phyloP scores from a whole-genome alignment of 306 rosid species.

The Quercus suber region DNA sequence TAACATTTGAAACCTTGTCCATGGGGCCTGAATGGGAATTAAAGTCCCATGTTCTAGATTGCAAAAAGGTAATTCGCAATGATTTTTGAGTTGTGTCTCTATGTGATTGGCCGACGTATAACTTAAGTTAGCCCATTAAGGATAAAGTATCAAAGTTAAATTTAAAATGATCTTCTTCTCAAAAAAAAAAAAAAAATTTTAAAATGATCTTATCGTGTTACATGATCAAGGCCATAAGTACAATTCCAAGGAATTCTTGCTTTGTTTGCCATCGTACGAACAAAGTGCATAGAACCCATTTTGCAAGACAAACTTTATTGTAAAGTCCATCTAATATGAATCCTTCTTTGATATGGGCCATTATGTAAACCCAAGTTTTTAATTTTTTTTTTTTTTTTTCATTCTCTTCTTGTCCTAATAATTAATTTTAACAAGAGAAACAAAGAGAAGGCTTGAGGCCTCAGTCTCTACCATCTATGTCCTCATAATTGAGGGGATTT shows the following conservation, averaged over 20 bases:
- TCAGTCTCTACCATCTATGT: no score
- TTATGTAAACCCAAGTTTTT: neutral
- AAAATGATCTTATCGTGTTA: constrained; percentile 21
- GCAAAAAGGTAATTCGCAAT: constrained; percentile 31
- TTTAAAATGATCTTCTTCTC: constrained; percentile 6
- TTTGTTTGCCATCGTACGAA: constrained; percentile 58
- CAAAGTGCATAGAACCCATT: constrained; percentile 42
- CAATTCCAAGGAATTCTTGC: constrained; percentile 39
- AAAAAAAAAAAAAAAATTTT: constrained; percentile 6
- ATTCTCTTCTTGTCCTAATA: neutral
- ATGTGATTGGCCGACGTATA: constrained; percentile 31
- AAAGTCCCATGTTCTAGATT: constrained; percentile 58
- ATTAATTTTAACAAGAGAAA: neutral
- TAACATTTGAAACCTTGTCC: constrained; percentile 55
- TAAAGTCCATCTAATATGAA: neutral
- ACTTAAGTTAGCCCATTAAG: constrained; percentile 46
- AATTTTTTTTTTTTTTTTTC: neutral
- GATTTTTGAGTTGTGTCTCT: constrained; percentile 38
- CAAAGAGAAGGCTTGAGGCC: no score
- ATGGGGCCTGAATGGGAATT: constrained; percentile 67
- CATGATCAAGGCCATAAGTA: constrained; percentile 45
- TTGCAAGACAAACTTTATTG: constrained; percentile 10
- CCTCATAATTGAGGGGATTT: no score
- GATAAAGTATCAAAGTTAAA: constrained; percentile 33
- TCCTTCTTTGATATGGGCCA: constrained; percentile 15